A percentile compares a stretch with the other conserved stretches of the same genome.
Conservation (phyloP, 2,329 filamentous ascomycete species). For the Catunica adiposa region DNA sequence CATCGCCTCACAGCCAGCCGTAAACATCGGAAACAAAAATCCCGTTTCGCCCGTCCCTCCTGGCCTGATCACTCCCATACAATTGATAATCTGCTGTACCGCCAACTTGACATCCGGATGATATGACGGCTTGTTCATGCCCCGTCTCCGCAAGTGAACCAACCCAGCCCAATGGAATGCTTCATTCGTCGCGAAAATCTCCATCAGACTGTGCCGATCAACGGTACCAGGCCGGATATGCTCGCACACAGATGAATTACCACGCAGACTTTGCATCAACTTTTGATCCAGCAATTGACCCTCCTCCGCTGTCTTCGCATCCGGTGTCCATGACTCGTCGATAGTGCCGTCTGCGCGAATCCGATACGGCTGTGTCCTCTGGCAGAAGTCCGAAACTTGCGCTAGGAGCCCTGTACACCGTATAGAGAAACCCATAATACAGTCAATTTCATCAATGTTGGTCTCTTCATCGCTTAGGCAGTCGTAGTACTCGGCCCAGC, state of each 20-base stretch:
- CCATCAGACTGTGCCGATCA: slow-evolving; percentile 38
- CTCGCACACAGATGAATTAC: slow-evolving; percentile 26
- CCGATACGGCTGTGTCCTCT: slow-evolving; percentile 49
- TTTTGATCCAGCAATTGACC: slow-evolving; percentile 31
- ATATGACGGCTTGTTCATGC: slow-evolving; percentile 42
- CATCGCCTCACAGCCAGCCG: slow-evolving; percentile 58
- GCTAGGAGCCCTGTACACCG: slow-evolving; percentile 33
- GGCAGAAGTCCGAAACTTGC: slow-evolving; percentile 51
- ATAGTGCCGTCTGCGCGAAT: slow-evolving; percentile 30
- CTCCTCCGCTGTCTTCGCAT: slow-evolving; percentile 41
- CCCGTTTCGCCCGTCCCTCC: slow-evolving; percentile 60
- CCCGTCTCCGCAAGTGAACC: slow-evolving; percentile 58
- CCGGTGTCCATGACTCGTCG: slow-evolving; percentile 40
- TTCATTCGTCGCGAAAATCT: slow-evolving; percentile 56
- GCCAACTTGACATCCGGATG: slow-evolving; percentile 46
- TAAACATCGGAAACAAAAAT: slow-evolving; percentile 66
- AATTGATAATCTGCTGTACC: slow-evolving; percentile 45
- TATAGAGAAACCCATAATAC: slow-evolving; percentile 44
- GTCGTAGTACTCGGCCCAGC: slow-evolving; percentile 33
- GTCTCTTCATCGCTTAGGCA: slow-evolving; percentile 33
- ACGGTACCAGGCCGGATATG: slow-evolving; percentile 33
- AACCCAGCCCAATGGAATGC: slow-evolving; percentile 67
- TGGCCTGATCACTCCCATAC: slow-evolving; percentile 43
- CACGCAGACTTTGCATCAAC: slow-evolving; percentile 30
- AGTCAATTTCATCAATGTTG: slow-evolving; percentile 54